Evolutionary conservation across 2,329 filamentous ascomycete genomes (phyloP).

Genomic region (Penicillium verrucosum): DNA sequence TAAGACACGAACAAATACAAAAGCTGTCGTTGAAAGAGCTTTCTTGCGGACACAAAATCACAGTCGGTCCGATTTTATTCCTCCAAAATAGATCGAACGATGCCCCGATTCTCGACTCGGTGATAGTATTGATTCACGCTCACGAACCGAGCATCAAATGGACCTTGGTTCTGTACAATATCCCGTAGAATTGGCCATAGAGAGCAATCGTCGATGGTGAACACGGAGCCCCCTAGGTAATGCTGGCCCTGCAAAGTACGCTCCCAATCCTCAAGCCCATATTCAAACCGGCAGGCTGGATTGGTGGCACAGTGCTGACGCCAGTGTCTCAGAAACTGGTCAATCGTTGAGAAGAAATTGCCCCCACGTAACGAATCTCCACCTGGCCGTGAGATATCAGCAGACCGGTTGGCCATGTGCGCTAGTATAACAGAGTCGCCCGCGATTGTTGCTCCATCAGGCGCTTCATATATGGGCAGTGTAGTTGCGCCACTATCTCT

Average conservation of each 20-base stretch:
- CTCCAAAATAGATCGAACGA: slow-evolving; percentile 35
- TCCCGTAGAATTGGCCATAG: slow-evolving; percentile 45
- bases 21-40: not conserved
- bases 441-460: slow-evolving; percentile 27
- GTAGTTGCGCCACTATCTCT: not conserved
- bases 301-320: slow-evolving; percentile 20
- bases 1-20: slow-evolving; percentile 3
- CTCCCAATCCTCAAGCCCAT: slow-evolving; percentile 34
- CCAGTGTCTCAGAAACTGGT: slow-evolving; percentile 31
- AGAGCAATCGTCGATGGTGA: slow-evolving; percentile 44
- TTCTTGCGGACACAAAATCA: not conserved
- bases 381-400: slow-evolving; percentile 25
- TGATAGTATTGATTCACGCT: slow-evolving; percentile 38
- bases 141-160: slow-evolving; percentile 28
- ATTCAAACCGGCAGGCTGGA: slow-evolving; percentile 8
- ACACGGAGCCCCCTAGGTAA: slow-evolving; percentile 36
- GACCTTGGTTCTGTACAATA: slow-evolving; percentile 29
- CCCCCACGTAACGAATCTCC: slow-evolving; percentile 30
- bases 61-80: slow-evolving; percentile 3
- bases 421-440: slow-evolving; percentile 35
- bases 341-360: slow-evolving; percentile 27
- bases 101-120: slow-evolving; percentile 38
- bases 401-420: slow-evolving; percentile 26
- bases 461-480: slow-evolving; percentile 28
- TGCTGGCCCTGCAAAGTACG: slow-evolving; percentile 26